A percentile compares a stretch with the other conserved stretches of the same genome.
phyloP scores from a whole-genome alignment of 306 rosid species.

The Lathyrus tuberosus region DNA sequence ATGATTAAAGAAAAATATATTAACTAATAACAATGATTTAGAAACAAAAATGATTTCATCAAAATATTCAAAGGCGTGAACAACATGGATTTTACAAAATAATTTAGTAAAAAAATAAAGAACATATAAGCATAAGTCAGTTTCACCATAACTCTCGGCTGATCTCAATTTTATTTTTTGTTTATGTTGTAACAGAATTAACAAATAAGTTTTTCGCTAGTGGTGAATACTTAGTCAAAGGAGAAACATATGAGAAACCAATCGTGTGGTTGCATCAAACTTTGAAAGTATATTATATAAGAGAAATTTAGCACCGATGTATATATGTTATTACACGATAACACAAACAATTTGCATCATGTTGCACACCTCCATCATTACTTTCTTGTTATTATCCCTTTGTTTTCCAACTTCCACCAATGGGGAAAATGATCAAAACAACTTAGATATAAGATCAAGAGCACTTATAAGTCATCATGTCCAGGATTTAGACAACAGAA shows the following conservation, averaged over 20 bases:
- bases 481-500: neutral
- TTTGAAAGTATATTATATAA: neutral
- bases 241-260: slow-evolving; percentile 31
- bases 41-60: too few species aligned
- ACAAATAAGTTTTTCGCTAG: neutral
- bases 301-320: neutral
- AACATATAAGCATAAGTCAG: neutral
- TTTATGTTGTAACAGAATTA: slow-evolving; percentile 5
- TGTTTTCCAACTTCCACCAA: slow-evolving; percentile 5
- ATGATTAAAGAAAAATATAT: too few species aligned
- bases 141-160: neutral
- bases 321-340: neutral
- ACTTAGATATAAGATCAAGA: neutral
- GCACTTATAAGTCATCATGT: neutral
- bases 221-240: slow-evolving; percentile 26
- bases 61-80: too few species aligned
- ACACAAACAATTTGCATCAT: neutral
- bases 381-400: slow-evolving; percentile 20
- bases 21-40: too few species aligned
- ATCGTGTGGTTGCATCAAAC: neutral
- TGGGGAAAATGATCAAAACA: neutral
- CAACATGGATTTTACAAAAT: too few species aligned
- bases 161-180: neutral
- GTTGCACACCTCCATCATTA: neutral
- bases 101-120: neutral